Evolutionary conservation across 352 stramenopile genomes (phyloP), one percentile per base, ranked within the genome.

Genomic region (Phytophthora agathidicida): DNA sequence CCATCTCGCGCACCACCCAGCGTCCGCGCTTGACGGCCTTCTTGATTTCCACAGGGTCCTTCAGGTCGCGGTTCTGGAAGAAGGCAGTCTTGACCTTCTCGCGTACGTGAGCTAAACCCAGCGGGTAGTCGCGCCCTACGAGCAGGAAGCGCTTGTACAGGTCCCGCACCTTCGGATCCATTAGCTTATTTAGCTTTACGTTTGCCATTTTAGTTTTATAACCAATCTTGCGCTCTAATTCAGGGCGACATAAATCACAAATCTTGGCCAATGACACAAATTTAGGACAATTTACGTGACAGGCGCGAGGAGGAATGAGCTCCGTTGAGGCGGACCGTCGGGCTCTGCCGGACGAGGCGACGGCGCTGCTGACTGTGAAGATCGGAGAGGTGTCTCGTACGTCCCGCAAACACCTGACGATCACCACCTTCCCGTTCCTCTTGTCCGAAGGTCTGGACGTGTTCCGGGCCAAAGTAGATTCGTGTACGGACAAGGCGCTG

Each of bases 1-100:
- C 83, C 80, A 99, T 96, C 71, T 99, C 97, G 37, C 92, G 73
- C 33, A 98, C 88, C 82, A 97, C 96, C 74, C 93, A 98, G 61
- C 96, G 70, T 11, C 97, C 97, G 37, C 82, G 86, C 38, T 87
- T 88, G 30, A 99, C 89, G n/a, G 94, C 93, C 43, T 96, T 96
- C 61, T 94, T 94, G 44, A 99, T 75, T 19, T 84, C 91, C 16
- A 84, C 53, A 11, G 89, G 65, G 45, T 92, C 80, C 14, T 45
- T 60, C 31, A 97, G 64, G 10, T 89, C 53, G 19, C 71, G 67
- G 55, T 97, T 94, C 77, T 98, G 75, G 41, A 88, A 86, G 50
- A 99, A 91, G 16, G 82, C 93, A 19, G 75, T 61, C 68, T 99
- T 99, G 58, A 78, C 95, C 55, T 96, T 96, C 31, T 86, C 67